These are phyloP conservation scores for Tagetes erecta DNA, from an alignment of 129 eudicot species.

Conservation along the genomic window DNA sequence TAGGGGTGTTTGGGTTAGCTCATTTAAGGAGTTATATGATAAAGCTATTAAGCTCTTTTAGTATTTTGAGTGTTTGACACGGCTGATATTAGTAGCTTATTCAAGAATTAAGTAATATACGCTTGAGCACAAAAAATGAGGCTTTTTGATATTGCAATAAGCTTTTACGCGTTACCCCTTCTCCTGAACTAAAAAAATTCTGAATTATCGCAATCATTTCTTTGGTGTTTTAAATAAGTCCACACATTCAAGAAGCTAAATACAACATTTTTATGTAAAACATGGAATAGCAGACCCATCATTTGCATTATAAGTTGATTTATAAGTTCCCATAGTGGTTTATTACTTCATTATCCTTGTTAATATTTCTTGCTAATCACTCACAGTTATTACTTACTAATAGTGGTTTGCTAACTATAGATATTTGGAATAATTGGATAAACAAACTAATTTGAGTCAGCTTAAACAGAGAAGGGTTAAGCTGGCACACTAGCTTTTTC, in stretches of 20 bases:
- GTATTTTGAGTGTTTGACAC: background rate
- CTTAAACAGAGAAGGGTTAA: slow-evolving; percentile 4
- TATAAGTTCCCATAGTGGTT: background rate
- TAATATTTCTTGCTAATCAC: background rate
- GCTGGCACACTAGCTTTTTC: slow-evolving; percentile 8
- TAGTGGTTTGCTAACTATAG: background rate
- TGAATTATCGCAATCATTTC: background rate
- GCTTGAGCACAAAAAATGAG: background rate
- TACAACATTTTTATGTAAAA: background rate
- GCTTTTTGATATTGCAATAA: background rate
- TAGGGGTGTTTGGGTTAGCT: background rate
- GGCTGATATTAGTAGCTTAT: background rate
- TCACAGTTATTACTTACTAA: background rate
- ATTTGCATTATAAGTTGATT: slow-evolving; percentile 1
- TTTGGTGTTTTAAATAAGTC: slow-evolving; percentile 3
- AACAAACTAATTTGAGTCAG: slow-evolving; percentile 10
- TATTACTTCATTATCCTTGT: background rate
- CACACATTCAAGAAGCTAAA: slow-evolving; percentile 14
- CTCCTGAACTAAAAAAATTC: background rate
- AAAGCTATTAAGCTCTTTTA: background rate
- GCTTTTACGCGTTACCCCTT: background rate
- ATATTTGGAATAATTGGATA: slow-evolving; percentile 10
- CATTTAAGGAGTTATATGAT: background rate
- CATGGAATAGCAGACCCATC: slow-evolving; percentile 6
- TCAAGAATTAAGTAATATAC: background rate